Conservation (phyloP, 2,329 filamentous ascomycete species). For the Ceratocystis ficicola region DNA sequence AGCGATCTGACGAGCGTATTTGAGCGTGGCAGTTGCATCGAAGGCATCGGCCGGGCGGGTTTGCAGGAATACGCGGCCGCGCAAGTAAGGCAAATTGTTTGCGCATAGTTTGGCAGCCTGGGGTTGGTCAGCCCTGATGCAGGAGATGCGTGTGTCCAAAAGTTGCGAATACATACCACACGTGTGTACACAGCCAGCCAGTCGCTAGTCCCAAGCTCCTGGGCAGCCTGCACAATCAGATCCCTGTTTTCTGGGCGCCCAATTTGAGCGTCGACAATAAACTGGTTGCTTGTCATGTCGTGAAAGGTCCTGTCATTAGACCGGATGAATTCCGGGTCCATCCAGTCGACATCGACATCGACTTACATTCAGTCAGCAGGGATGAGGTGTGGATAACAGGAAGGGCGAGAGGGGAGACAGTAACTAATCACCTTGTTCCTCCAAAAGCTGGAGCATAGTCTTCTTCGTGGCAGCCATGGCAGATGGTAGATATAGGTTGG, state of each 20-base stretch:
- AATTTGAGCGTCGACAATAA: slow-evolving; percentile 38
- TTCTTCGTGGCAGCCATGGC: neutral
- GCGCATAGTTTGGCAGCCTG: slow-evolving; percentile 37
- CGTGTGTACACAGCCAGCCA: slow-evolving; percentile 40
- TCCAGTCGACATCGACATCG: slow-evolving; percentile 41
- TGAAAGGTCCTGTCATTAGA: slow-evolving; percentile 35
- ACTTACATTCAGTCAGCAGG: slow-evolving; percentile 28
- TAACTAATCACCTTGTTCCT: slow-evolving; percentile 2
- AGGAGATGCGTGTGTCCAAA: neutral
- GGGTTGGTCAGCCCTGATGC: slow-evolving; percentile 21
- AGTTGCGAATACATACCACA: slow-evolving; percentile 26
- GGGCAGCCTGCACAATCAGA: slow-evolving; percentile 32
- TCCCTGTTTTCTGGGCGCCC: slow-evolving; percentile 34
- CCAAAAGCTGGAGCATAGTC: slow-evolving; percentile 6
- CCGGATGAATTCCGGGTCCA: slow-evolving; percentile 39
- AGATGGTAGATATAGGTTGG: neutral
- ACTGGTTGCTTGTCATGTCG: slow-evolving; percentile 41
- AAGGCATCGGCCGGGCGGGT: slow-evolving; percentile 37
- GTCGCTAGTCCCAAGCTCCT: slow-evolving; percentile 35
- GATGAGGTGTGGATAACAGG: neutral
- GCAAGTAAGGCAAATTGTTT: slow-evolving; percentile 35
- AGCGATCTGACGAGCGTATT: slow-evolving; percentile 37
- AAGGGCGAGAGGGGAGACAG: neutral
- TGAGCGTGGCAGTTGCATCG: slow-evolving; percentile 34
- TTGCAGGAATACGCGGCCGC: slow-evolving; percentile 39